These are phyloP conservation scores for Pseudocercospora vitis DNA, from an alignment of 2,329 filamentous ascomycete species.

Conservation along the genomic window DNA sequence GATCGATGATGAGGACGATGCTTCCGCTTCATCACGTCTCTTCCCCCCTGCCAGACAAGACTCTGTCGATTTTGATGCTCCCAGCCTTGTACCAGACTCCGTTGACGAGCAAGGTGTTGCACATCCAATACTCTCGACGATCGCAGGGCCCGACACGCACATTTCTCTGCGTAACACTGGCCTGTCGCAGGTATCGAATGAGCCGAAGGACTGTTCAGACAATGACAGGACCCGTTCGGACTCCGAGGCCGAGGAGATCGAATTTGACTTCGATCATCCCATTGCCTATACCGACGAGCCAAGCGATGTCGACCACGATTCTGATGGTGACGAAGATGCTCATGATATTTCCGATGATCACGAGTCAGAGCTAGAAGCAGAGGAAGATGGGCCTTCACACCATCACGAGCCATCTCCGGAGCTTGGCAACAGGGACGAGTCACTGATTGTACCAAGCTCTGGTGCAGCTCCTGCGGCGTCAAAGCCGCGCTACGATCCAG, in stretches of 20 bases:
- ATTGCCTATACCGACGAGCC: conserved; percentile 18
- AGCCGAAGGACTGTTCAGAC: conserved; percentile 17
- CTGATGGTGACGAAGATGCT: conserved; percentile 10
- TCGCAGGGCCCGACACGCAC: conserved; percentile 6
- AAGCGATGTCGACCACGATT: background rate
- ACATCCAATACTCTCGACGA: conserved; percentile 12
- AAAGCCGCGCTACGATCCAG: conserved; percentile 33
- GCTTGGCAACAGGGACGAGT: conserved; percentile 17
- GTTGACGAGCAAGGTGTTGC: conserved; percentile 13
- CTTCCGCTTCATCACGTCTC: background rate
- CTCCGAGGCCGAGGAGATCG: conserved; percentile 18
- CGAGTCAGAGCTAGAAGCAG: conserved; percentile 7
- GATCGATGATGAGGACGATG: conserved; percentile 26
- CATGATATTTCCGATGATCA: conserved; percentile 5
- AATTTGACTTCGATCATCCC: conserved; percentile 22
- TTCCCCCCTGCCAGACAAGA: conserved; percentile 13
- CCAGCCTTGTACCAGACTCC: background rate
- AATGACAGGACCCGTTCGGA: conserved; percentile 13
- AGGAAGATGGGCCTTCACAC: background rate
- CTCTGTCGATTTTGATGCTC: conserved; percentile 8
- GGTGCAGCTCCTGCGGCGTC: no score
- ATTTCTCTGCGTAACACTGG: conserved; percentile 12
- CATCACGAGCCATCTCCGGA: conserved; percentile 23
- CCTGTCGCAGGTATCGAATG: conserved; percentile 26
- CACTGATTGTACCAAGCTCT: background rate